Base-by-base conservation (phyloP, 2,329 filamentous ascomycete species). In the Phoma sp. region DNA sequence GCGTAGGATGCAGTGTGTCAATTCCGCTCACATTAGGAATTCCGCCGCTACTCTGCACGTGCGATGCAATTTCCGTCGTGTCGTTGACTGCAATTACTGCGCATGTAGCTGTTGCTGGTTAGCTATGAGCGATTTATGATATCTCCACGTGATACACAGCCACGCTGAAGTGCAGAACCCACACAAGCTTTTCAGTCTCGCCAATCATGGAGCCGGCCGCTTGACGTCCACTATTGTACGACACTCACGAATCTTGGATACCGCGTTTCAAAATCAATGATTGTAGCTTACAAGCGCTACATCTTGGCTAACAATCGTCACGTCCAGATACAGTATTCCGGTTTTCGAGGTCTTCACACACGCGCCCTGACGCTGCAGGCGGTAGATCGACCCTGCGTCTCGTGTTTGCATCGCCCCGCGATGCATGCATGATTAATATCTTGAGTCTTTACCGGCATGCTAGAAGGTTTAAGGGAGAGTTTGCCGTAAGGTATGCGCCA, bases 41-140 rank as follows among this genome's bases (percentile, higher is more conserved):
- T 53, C 25, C 44, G 55, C 41, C 40, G 48, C 31, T 39, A 25
- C 25, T 29, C 27, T 47, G 43, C 48, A 56, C 43, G 51, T 58
- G 55, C 27, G 25, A 31, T 50, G 24, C 37, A 61, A 61, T 64
- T 51, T 62, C 47, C 54, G 25, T 51, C 24, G 46, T 32, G 37
- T 22, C 19, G 7, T 37, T 37, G 35, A 37, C 17, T 24, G 35
- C 24, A 35, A 46, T 32, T 52, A 35, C 46, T 54, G 19, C 50
- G 53, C 52, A 52, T 56, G 51, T 58, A 55, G 48, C 65, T 65
- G 58, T 55, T 63, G 64, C 40, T 52, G 62, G 65, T 60, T 68
- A 68, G 65, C 58, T 21, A 43, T 66, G 63, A 64, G 63, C 62
- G 63, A 66, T 66, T 63, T 64, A 60, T 53, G 49, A 50, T 39